Conservation (phyloP, 2,329 filamentous ascomycete species). For the Lasiodiplodia gonubiensis region DNA sequence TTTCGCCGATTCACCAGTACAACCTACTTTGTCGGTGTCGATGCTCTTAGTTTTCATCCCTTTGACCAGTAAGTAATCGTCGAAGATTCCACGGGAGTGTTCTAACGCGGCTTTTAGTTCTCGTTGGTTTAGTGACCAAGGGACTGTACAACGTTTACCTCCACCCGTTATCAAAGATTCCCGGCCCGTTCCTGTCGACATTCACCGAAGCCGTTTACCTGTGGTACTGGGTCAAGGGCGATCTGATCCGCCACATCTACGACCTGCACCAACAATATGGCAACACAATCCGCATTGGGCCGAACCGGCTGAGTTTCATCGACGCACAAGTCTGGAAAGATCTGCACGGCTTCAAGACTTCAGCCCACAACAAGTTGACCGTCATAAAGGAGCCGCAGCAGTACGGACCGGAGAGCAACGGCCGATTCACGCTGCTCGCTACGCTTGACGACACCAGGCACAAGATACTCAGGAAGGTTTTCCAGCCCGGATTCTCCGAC, state of each 20-base stretch:
- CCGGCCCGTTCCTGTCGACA: conserved; percentile 48
- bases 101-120: not conserved
- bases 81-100: too few relatives aligned
- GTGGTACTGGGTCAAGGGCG: conserved; percentile 39
- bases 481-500: conserved; percentile 49
- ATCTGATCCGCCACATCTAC: conserved; percentile 35
- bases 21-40: too few relatives aligned
- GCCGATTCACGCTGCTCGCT: not conserved
- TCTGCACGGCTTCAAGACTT: conserved; percentile 38
- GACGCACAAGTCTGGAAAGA: conserved; percentile 50
- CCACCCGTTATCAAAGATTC: conserved; percentile 49
- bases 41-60: too few relatives aligned
- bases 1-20: too few relatives aligned
- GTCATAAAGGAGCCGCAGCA: conserved; percentile 38
- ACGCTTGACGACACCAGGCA: conserved; percentile 46
- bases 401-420: not conserved
- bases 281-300: conserved; percentile 49
- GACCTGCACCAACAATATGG: conserved; percentile 49
- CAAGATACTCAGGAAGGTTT: conserved; percentile 44
- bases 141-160: conserved; percentile 49
- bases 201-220: conserved; percentile 41
- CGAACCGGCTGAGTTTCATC: conserved; percentile 47
- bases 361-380: conserved; percentile 32
- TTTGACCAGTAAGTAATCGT: too few relatives aligned
- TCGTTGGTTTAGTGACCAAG: not conserved